Base-by-base conservation (phyloP, 2,329 filamentous ascomycete species). In the Ophiostoma australiae region DNA sequence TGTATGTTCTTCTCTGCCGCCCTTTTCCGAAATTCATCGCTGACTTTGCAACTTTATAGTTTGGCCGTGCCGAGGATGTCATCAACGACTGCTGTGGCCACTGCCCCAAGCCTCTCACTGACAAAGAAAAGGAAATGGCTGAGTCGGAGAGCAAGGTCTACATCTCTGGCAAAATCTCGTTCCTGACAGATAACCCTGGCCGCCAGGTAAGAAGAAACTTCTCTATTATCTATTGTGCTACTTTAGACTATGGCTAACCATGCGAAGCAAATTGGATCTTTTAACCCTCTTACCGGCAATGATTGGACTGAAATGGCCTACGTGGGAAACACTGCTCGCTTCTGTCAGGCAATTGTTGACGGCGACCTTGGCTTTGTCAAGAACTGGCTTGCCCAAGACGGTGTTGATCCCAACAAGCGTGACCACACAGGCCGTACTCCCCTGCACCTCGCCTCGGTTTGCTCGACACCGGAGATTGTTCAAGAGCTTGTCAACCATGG, bases 261-360 rank as follows among this genome's bases (percentile, higher is more conserved):
- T 58, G 2, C 3, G 23, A 23, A 58, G 52, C 81, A 86, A 78
- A 87, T 87, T 68, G 86, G 86, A 35, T 87, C 85, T 11, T 96
- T 96, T 81, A 90, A 95, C 75, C 93, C 92, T 0, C 84, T 94
- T 52, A 94, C 90, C 0, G 89, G 92, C 61, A 85, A 92, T 69
- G 92, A 95, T 76, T 96, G 92, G 91, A 95, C 92, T 0, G 91
- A 94, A 74, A 95, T 96, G 92, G 92, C 92, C 0, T 97, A 96
- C 74, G 85, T 96, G 48, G 91, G 92, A 13, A 91, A 93, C 74
- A 94, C 91, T 0, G 88, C 87, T 52, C 84, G 86, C 20, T 83
- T 97, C 1, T 96, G 91, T 76, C 90, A 93, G 76, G 92, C 91
- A 0, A 96, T 97, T 71, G 87, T 94, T 4, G 89, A 93, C 75